Evolutionary conservation across 805 yeast species (phyloP).

Genomic region (Cyberlindnera xishuangbannaensis): DNA sequence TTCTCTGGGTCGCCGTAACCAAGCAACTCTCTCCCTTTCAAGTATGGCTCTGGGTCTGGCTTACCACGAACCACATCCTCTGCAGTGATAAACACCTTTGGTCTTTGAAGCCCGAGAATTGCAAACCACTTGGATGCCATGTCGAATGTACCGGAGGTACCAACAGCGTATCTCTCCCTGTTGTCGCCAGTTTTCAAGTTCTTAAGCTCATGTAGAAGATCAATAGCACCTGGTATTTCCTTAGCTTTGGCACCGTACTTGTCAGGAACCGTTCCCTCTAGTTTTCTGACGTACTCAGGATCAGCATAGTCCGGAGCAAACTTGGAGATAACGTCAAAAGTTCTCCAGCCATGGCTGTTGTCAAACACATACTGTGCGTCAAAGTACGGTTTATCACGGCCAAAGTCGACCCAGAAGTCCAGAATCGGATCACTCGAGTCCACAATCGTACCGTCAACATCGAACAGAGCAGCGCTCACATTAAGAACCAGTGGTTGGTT

Average conservation of each 20-base stretch:
- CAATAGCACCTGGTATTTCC: slow-evolving; percentile 72
- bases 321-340: slow-evolving; percentile 66
- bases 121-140: slow-evolving; percentile 78
- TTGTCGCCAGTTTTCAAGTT: slow-evolving; percentile 27
- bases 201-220: slow-evolving; percentile 45
- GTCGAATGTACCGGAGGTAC: slow-evolving; percentile 73
- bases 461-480: slow-evolving; percentile 56
- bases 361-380: slow-evolving; percentile 68
- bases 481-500: slow-evolving; percentile 20
- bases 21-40: slow-evolving; percentile 41
- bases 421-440: slow-evolving; percentile 76
- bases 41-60: slow-evolving; percentile 84
- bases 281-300: slow-evolving; percentile 51
- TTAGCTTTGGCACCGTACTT: slow-evolving; percentile 65
- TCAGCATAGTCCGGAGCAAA: slow-evolving; percentile 70
- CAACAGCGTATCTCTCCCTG: slow-evolving; percentile 72
- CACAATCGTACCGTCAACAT: slow-evolving; percentile 82
- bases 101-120: slow-evolving; percentile 53
- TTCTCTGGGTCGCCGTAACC: slow-evolving; percentile 29
- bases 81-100: slow-evolving; percentile 74
- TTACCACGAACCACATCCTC: slow-evolving; percentile 75
- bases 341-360: slow-evolving; percentile 78
- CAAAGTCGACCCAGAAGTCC: slow-evolving; percentile 74
- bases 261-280: slow-evolving; percentile 69
- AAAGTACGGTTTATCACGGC: slow-evolving; percentile 58